Evolutionary conservation across 2,329 filamentous ascomycete species (phyloP).

Genomic region (Colletotrichum sp.): DNA sequence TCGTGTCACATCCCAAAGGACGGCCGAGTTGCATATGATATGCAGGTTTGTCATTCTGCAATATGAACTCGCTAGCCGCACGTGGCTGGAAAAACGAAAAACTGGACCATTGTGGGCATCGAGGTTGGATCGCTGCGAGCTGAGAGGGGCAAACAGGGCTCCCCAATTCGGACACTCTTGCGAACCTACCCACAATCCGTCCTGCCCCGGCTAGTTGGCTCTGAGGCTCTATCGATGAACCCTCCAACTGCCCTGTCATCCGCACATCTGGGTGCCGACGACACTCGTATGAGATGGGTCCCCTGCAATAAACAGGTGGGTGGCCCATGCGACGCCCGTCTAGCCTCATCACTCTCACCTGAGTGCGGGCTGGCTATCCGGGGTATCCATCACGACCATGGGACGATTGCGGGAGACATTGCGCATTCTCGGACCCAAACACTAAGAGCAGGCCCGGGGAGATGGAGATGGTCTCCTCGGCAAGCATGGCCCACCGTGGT

Average conservation of each 20-base stretch:
- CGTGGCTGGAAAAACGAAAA: neutral
- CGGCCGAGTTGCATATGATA: neutral
- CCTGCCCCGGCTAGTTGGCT: neutral
- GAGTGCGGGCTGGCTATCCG: neutral
- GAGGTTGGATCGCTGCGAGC: neutral
- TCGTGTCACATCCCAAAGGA: neutral
- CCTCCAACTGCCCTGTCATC: conserved; percentile 2
- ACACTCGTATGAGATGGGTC: neutral
- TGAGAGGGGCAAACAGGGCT: neutral
- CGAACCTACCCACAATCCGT: conserved; percentile 11
- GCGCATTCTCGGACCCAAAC: neutral
- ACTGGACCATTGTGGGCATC: neutral
- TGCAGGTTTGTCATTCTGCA: neutral
- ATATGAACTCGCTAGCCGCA: neutral
- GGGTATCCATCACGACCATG: conserved; percentile 10
- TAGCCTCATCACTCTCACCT: neutral
- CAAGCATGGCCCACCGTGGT: neutral
- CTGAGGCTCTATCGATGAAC: conserved; percentile 10
- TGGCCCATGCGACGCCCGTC: neutral
- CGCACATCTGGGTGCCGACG: neutral
- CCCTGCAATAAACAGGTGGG: conserved; percentile 9
- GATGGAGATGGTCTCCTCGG: neutral
- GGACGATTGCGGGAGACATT: neutral
- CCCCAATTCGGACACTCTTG: conserved; percentile 16
- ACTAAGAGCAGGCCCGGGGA: neutral